Percentiles rank a stretch among this genome's conserved stretches.
Conservation (phyloP, 1,284 basidiomycete genomes). For the Leccinum cinnamomeum region DNA sequence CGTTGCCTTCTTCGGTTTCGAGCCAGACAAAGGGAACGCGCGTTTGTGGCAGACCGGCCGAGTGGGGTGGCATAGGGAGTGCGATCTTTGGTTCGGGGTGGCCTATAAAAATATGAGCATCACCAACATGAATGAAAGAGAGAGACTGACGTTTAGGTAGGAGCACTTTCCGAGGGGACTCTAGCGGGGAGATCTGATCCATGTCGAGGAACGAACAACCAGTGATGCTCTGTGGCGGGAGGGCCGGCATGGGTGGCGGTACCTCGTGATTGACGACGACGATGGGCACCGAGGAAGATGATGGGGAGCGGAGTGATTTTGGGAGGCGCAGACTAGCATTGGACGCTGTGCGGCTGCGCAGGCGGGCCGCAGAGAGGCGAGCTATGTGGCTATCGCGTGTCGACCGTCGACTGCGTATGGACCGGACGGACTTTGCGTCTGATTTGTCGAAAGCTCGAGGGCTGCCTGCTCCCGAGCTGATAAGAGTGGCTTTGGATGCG, state of each 20-base stretch:
- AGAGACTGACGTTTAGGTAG: slow-evolving; percentile 24
- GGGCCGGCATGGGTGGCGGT: slow-evolving; percentile 14
- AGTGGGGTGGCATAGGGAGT: slow-evolving; percentile 27
- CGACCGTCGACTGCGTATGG: slow-evolving; percentile 31
- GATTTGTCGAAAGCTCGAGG: slow-evolving; percentile 10
- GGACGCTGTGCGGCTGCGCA: slow-evolving; percentile 21
- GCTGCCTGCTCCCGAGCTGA: slow-evolving; percentile 11
- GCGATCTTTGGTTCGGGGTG: slow-evolving; percentile 17
- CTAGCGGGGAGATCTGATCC: slow-evolving; percentile 13
- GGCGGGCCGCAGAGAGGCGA: slow-evolving; percentile 28
- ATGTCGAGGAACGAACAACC: slow-evolving; percentile 33
- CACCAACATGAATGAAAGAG: background rate
- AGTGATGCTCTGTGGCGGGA: slow-evolving; percentile 8
- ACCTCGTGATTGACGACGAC: too few relatives aligned
- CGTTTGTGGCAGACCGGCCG: slow-evolving; percentile 22
- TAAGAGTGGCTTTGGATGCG: slow-evolving; percentile 31
- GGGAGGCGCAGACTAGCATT: slow-evolving; percentile 11
- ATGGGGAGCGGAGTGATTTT: too few relatives aligned
- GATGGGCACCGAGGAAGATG: too few relatives aligned
- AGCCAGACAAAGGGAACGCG: slow-evolving; percentile 31
- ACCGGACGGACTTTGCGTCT: slow-evolving; percentile 28
- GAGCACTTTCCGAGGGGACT: slow-evolving; percentile 12
- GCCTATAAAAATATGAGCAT: background rate
- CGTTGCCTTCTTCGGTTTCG: slow-evolving; percentile 13
- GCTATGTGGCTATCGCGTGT: slow-evolving; percentile 19